Base-by-base conservation (phyloP, 2,329 filamentous ascomycete genomes). In the Helotiales sp. region DNA sequence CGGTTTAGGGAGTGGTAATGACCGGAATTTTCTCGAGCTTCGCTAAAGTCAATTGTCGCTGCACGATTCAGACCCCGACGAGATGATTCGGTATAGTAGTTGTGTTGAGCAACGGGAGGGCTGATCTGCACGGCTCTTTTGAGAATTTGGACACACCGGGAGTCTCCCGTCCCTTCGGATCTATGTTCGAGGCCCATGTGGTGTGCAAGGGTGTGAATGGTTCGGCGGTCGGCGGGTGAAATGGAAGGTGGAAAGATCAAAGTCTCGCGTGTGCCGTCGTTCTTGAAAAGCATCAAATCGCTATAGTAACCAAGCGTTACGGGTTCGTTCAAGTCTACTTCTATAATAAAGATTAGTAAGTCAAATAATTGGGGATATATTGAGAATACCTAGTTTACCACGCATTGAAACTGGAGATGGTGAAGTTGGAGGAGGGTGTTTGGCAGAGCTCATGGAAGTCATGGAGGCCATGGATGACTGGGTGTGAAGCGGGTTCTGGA, bases 1-100 rank as follows among this genome's bases (percentile, higher is more conserved):
- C 95, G 89, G 24, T 92, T 90, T 67, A 97, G 86, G 1, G 91
- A 87, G 74, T 89, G 89, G 71, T 93, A 95, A 71, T 91, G 91
- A 71, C 87, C 89, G 58, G 84, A 85, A 34, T 82, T 82, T 24
- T 91, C 90, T 63, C 92, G 87, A 61, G 92, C 88, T 70, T 93
- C 91, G 71, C 92, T 93, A 79, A 98, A 98, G 79, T 98, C 96
- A 72, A 96, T 97, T 1, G 96, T 98, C n/a, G 96, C 96, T 17
- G 96, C 94, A 70, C 96, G 91, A 81, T 93, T 97, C 40, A 99
- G 83, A 4, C 91, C 91, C 68, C 95, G 91, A 72, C 95, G 90
- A 73, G 93, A 90, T 64, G 91, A 88, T 71, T 97, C 93, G 84
- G 83, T 75, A 83, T 89, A 83, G 82, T 89, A 79, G 73, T 84